Evolutionary conservation across 2,329 filamentous ascomycete species (phyloP), one percentile per base, ranked within the genome.

Genomic region (Scolecobasidium constrictum): DNA sequence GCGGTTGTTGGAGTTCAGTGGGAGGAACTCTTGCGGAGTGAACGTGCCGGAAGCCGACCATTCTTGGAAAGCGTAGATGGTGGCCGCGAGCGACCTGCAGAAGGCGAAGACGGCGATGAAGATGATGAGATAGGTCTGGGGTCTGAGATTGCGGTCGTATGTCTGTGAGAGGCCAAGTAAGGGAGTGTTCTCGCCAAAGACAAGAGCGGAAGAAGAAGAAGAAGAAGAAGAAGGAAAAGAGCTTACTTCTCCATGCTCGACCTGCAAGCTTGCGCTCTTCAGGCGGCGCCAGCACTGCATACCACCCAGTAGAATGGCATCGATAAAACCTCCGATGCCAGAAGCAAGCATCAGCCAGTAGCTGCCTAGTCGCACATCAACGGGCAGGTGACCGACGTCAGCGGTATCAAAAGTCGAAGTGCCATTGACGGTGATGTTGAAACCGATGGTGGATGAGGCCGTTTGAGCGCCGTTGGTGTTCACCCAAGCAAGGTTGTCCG

Each of bases 301-400:
- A 5, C 18, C 40, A 5, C 16, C 31, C 3, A 42, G 28, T 18
- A 36, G 17, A 6, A 42, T 13, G 17, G 40, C 40, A 37, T 42
- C 40, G 33, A 42, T 18, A 12, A 36, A 20, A 13, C 40, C 40
- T 12, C 40, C 28, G 5, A 42, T 20, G 6, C 40, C 40, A 13
- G 33, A 17, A n/a, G 33, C 40, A n/a, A 42, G 40, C 33, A 42
- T 35, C 12, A 42, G 33, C 31, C 33, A 42, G 20, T 36, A 42
- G 19, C 31, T 42, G 11, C 23, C 40, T 5, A 36, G 9, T 12
- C 33, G 33, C 3, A 42, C 16, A 20, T 42, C 33, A 17, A 42
- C 16, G 3, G 40, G 40, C 22, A 42, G 31, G 17, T 20, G 19
- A 22, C 17, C 40, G 13, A 42, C 34, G 6, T 23, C 20, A 17